Conservation (phyloP, 495 filamentous ascomycete genomes). For the Baudoinia panamericana region DNA sequence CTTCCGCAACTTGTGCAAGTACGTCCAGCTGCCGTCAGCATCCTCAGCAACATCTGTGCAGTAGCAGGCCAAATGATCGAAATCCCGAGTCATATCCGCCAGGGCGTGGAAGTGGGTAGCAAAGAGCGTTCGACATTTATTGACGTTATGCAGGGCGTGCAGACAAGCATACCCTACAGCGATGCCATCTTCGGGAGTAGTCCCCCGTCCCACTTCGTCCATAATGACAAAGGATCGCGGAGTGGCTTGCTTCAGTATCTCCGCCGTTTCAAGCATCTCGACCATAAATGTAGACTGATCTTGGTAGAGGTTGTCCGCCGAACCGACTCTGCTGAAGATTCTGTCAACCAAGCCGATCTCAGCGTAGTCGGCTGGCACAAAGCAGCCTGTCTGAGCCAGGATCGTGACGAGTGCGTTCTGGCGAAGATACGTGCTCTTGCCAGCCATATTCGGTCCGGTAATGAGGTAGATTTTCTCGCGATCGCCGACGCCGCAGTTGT, state of each 20-base stretch:
- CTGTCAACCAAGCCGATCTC: slow-evolving; percentile 80
- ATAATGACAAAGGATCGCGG: slow-evolving; percentile 83
- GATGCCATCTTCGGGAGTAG: slow-evolving; percentile 78
- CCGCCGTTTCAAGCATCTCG: slow-evolving; percentile 67
- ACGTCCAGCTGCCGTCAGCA: slow-evolving; percentile 54
- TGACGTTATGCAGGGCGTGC: slow-evolving; percentile 63
- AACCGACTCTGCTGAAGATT: slow-evolving; percentile 74
- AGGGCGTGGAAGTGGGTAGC: slow-evolving; percentile 89
- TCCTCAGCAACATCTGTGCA: slow-evolving; percentile 82
- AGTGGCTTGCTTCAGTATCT: slow-evolving; percentile 54
- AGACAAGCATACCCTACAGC: slow-evolving; percentile 83
- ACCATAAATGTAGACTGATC: slow-evolving; percentile 96
- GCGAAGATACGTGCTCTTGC: slow-evolving; percentile 87
- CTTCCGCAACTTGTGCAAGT: slow-evolving; percentile 63
- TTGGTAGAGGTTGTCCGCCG: slow-evolving; percentile 79
- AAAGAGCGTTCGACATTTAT: slow-evolving; percentile 69
- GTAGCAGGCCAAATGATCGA: slow-evolving; percentile 58
- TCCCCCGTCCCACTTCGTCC: slow-evolving; percentile 93
- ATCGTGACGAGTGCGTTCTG: slow-evolving; percentile 92
- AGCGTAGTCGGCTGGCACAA: slow-evolving; percentile 76
- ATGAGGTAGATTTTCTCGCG: slow-evolving; percentile 70
- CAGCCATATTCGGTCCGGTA: slow-evolving; percentile 98
- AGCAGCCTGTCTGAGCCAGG: slow-evolving; percentile 81
- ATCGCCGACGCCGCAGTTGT: slow-evolving; percentile 69
- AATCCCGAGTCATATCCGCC: slow-evolving; percentile 58